phyloP scores from a whole-genome alignment of 2,329 filamentous ascomycete species.

The Ophiosphaerella herpotricha region DNA sequence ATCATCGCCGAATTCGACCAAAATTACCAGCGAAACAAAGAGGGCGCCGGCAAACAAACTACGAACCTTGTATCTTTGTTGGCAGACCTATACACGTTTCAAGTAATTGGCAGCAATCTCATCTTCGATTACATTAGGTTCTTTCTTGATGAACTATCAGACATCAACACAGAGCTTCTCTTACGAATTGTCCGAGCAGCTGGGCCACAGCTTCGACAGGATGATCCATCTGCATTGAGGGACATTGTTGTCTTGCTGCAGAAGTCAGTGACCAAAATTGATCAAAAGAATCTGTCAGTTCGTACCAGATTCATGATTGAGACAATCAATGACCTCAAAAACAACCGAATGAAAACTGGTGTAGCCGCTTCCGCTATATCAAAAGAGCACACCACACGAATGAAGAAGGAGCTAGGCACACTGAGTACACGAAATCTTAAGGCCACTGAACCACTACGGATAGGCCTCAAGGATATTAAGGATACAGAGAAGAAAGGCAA shows the following conservation, averaged over 20 bases:
- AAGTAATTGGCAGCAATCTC: slow-evolving; percentile 79
- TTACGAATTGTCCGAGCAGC: slow-evolving; percentile 79
- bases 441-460: slow-evolving; percentile 78
- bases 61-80: slow-evolving; percentile 81
- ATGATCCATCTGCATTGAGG: slow-evolving; percentile 86
- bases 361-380: slow-evolving; percentile 71
- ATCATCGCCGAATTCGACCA: slow-evolving; percentile 76
- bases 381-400: slow-evolving; percentile 81
- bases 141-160: slow-evolving; percentile 74
- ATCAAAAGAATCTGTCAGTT: slow-evolving; percentile 74
- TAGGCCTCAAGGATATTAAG: slow-evolving; percentile 80
- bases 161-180: slow-evolving; percentile 86
- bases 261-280: slow-evolving; percentile 68
- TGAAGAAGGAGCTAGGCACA: slow-evolving; percentile 85
- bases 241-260: slow-evolving; percentile 84
- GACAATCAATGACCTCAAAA: slow-evolving; percentile 91
- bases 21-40: slow-evolving; percentile 58
- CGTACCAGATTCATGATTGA: slow-evolving; percentile 98
- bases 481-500: slow-evolving; percentile 86
- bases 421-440: slow-evolving; percentile 72
- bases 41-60: slow-evolving; percentile 59
- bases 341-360: slow-evolving; percentile 83
- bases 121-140: slow-evolving; percentile 89
- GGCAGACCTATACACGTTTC: slow-evolving; percentile 88
- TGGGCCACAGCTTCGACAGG: slow-evolving; percentile 81